Conservation (phyloP, 345 rosid species). For the Populus nigra region DNA sequence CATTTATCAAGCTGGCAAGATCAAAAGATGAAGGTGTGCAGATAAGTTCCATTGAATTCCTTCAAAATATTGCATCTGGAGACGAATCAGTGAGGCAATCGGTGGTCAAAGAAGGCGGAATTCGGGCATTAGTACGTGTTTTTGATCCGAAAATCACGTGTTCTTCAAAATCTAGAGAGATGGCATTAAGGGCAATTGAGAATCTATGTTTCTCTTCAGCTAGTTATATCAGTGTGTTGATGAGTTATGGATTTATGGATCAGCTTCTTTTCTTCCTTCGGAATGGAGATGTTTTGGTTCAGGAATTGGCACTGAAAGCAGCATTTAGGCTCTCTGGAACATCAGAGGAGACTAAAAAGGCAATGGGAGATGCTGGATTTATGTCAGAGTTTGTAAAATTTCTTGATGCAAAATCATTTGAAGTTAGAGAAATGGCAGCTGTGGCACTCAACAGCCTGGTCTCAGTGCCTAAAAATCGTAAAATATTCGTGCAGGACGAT, state of each 20-base stretch:
- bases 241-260: slow-evolving; percentile 55
- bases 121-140: slow-evolving; percentile 49
- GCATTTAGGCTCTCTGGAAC: slow-evolving; percentile 54
- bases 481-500: slow-evolving; percentile 69
- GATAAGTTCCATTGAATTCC: slow-evolving; percentile 63
- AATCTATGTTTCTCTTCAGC: slow-evolving; percentile 63
- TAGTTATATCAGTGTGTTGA: slow-evolving; percentile 38
- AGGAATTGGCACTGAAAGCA: slow-evolving; percentile 72
- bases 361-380: slow-evolving; percentile 78
- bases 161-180: slow-evolving; percentile 62
- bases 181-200: slow-evolving; percentile 62
- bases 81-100: slow-evolving; percentile 58
- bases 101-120: slow-evolving; percentile 65
- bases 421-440: slow-evolving; percentile 75
- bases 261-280: slow-evolving; percentile 51
- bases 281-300: slow-evolving; percentile 65
- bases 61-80: slow-evolving; percentile 55
- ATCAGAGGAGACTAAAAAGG: slow-evolving; percentile 62
- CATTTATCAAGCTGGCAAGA: slow-evolving; percentile 60
- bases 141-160: slow-evolving; percentile 50
- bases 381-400: slow-evolving; percentile 72
- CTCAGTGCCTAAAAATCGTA: slow-evolving; percentile 60
- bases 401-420: slow-evolving; percentile 71
- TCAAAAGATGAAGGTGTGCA: slow-evolving; percentile 70
- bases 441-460: slow-evolving; percentile 57